These are phyloP conservation scores for Tardiomyces blankii DNA, from an alignment of 1,139 yeast genomes.

Conservation along the genomic window DNA sequence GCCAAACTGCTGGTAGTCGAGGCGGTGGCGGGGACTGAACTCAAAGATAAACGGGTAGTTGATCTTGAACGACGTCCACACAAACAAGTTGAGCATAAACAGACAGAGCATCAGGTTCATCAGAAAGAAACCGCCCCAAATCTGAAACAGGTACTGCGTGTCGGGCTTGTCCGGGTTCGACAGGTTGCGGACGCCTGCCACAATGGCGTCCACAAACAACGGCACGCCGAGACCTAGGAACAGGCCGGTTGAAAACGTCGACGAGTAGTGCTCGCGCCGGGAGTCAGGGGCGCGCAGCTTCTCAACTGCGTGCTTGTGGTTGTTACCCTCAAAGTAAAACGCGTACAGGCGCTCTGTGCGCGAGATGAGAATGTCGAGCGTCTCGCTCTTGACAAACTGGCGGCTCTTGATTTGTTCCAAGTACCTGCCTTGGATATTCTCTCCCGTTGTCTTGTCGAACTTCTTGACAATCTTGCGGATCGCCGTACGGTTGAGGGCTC, in stretches of 20 bases:
- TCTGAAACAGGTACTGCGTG: constrained; percentile 48
- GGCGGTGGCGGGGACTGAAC: constrained; percentile 59
- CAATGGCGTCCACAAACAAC: constrained; percentile 41
- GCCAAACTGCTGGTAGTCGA: constrained; percentile 54
- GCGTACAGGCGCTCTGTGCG: constrained; percentile 63
- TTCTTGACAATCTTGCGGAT: constrained; percentile 82
- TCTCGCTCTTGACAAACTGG: constrained; percentile 55
- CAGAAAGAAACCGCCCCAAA: constrained; percentile 87
- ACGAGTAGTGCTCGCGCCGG: constrained; percentile 24
- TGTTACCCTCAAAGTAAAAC: constrained; percentile 58
- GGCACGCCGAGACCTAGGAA: constrained; percentile 65
- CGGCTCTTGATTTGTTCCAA: constrained; percentile 46
- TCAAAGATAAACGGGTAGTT: constrained; percentile 91
- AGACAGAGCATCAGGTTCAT: constrained; percentile 47
- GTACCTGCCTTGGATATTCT: constrained; percentile 39
- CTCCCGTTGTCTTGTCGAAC: constrained; percentile 62
- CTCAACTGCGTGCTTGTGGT: constrained; percentile 64
- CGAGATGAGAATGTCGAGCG: constrained; percentile 47
- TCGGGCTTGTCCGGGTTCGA: constrained; percentile 13
- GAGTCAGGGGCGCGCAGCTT: constrained; percentile 44
- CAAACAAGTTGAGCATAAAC: constrained; percentile 56
- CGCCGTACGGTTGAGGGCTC: constrained; percentile 74
- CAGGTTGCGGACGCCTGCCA: constrained; percentile 34
- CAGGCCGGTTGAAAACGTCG: constrained; percentile 37
- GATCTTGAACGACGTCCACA: constrained; percentile 66